phyloP scores from a whole-genome alignment of 257 asterid species.

The Jasminum sambac region DNA sequence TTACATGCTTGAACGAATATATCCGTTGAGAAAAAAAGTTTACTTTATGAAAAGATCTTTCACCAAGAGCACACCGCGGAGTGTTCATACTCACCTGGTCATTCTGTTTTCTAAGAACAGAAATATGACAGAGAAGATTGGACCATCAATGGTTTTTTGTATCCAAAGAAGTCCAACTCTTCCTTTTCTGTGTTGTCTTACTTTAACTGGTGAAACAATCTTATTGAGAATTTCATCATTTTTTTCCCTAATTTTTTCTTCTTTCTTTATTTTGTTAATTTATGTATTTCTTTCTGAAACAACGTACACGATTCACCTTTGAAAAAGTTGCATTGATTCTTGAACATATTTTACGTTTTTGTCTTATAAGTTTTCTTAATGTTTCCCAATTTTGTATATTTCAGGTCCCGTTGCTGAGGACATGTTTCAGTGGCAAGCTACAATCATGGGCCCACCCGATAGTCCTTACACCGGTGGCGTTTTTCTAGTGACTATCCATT shows the following conservation, averaged over 20 bases:
- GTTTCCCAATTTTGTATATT: not conserved
- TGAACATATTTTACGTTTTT: not conserved
- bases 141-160: not conserved
- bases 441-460: not conserved
- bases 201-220: not conserved
- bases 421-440: conserved; percentile 6
- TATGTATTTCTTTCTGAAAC: not conserved
- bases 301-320: not conserved
- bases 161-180: not conserved
- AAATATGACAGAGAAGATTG: not conserved
- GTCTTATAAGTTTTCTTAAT: not conserved
- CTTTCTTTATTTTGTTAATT: not conserved
- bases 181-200: not conserved
- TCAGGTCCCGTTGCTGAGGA: conserved; percentile 5
- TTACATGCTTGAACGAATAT: not conserved
- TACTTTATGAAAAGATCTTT: not conserved
- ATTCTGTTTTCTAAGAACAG: not conserved
- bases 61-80: too few relatives aligned
- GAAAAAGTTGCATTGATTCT: not conserved
- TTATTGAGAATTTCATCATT: not conserved
- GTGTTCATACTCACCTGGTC: not conserved
- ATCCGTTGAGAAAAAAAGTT: not conserved
- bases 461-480: conserved; percentile 8
- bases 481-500: conserved; percentile 3
- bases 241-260: not conserved